Percentiles rank a stretch among this genome's conserved stretches.
phyloP scores from a whole-genome alignment of 768 basidiomycete species.

The Suillus discolor region DNA sequence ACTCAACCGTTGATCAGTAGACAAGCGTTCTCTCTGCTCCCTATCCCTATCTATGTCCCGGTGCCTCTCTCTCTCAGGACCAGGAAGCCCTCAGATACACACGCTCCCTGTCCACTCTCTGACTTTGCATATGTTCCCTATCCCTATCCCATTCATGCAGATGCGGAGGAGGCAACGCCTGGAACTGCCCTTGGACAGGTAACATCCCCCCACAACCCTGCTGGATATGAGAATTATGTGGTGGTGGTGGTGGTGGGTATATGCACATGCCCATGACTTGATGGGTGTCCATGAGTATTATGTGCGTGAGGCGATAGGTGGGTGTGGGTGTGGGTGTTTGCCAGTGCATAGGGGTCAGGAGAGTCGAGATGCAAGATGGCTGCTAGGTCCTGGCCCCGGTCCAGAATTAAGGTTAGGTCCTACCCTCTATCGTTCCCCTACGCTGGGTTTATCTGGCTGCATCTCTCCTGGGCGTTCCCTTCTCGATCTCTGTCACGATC shows the following conservation, averaged over 20 bases:
- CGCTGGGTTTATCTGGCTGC: constrained; percentile 4
- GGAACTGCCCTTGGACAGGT: constrained; percentile 35
- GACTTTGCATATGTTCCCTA: constrained; percentile 24
- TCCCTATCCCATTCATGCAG: constrained; percentile 29
- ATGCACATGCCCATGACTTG: background rate
- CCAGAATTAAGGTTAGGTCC: background rate
- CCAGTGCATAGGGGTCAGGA: constrained; percentile 26
- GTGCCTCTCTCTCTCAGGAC: constrained; percentile 6
- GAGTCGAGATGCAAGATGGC: constrained; percentile 18
- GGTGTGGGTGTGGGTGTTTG: constrained; percentile 18
- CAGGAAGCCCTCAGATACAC: constrained; percentile 5
- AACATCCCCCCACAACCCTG: constrained; percentile 17
- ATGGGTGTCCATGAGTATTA: constrained; percentile 25
- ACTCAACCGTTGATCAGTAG: constrained; percentile 21
- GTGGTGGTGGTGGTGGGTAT: background rate
- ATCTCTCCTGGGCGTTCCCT: constrained; percentile 8
- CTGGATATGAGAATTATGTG: background rate
- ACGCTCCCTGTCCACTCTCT: constrained; percentile 25
- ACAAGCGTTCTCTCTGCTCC: constrained; percentile 23
- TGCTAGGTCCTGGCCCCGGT: constrained; percentile 3
- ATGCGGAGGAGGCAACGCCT: constrained; percentile 20
- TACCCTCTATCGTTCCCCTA: background rate
- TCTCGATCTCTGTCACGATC: constrained; percentile 12
- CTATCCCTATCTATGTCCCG: constrained; percentile 12
- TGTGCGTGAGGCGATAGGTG: constrained; percentile 24